phyloP scores from a whole-genome alignment of 139 green algal genomes.

The Spirogloea muscicola region DNA sequence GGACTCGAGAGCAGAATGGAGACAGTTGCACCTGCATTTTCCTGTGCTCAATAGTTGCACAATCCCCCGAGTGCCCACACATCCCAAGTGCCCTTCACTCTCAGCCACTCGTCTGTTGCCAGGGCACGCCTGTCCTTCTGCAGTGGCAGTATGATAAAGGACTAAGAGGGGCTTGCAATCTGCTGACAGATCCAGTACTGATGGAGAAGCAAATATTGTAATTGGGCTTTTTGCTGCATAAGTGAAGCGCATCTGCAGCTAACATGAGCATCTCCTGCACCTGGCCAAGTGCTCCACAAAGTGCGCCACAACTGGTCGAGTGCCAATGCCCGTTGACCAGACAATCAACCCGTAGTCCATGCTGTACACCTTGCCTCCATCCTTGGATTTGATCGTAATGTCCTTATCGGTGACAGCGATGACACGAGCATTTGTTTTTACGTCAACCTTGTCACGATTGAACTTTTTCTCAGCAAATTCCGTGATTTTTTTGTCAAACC shows the following conservation, averaged over 20 bases:
- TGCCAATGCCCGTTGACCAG: slow-evolving; percentile 35
- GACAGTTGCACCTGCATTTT: background rate
- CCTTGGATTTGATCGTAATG: slow-evolving; percentile 2
- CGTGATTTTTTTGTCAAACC: slow-evolving; percentile 22
- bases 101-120: slow-evolving; percentile 32
- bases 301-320: background rate
- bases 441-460: slow-evolving; percentile 8
- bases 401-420: slow-evolving; percentile 12
- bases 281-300: slow-evolving; percentile 27
- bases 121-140: slow-evolving; percentile 16
- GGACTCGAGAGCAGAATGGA: no score
- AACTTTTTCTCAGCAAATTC: slow-evolving; percentile 27
- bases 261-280: no score
- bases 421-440: slow-evolving; percentile 15
- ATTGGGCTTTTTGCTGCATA: no score
- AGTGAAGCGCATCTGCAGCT: no score
- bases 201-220: no score
- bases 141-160: no score
- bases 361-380: no score
- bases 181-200: no score
- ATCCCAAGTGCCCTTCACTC: slow-evolving; percentile 22
- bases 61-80: slow-evolving; percentile 27
- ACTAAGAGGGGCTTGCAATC: no score
- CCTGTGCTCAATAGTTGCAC: slow-evolving; percentile 21
- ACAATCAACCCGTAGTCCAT: slow-evolving; percentile 13